These are phyloP conservation scores for Alternaria rosae DNA, from an alignment of 2,329 filamentous ascomycete species.

Conservation along the genomic window DNA sequence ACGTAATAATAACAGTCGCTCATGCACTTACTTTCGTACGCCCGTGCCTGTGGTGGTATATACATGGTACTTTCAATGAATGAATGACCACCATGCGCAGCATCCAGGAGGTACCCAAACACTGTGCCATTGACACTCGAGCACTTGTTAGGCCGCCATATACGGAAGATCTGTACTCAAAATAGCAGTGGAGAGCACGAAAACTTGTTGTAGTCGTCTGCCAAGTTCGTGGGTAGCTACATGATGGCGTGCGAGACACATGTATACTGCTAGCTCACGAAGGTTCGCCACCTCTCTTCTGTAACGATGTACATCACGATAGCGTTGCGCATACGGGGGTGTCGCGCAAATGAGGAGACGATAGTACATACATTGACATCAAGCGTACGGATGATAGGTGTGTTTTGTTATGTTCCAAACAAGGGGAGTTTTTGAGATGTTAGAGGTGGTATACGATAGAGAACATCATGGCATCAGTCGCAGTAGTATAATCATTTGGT, in stretches of 20 bases:
- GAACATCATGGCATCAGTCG: background rate
- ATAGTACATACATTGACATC: background rate
- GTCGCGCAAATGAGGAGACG: background rate
- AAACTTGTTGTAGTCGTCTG: background rate
- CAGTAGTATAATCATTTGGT: background rate
- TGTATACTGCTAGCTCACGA: background rate
- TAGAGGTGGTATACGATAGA: background rate
- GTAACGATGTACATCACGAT: background rate
- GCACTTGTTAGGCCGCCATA: background rate
- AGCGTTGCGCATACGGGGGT: background rate
- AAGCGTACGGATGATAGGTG: background rate
- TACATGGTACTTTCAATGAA: background rate
- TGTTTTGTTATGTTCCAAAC: background rate
- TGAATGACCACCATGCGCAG: background rate
- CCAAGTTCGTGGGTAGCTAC: too few relatives aligned
- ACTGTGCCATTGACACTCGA: background rate
- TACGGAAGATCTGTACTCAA: background rate
- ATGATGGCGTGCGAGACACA: background rate
- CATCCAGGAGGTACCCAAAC: background rate
- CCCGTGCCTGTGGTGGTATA: background rate
- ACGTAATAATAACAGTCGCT: background rate
- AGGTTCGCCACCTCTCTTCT: background rate
- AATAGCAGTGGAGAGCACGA: background rate
- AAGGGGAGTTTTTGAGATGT: background rate
- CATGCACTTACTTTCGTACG: background rate